Conservation (phyloP, 179 eudicot genomes). For the Kewa caespitosa region DNA sequence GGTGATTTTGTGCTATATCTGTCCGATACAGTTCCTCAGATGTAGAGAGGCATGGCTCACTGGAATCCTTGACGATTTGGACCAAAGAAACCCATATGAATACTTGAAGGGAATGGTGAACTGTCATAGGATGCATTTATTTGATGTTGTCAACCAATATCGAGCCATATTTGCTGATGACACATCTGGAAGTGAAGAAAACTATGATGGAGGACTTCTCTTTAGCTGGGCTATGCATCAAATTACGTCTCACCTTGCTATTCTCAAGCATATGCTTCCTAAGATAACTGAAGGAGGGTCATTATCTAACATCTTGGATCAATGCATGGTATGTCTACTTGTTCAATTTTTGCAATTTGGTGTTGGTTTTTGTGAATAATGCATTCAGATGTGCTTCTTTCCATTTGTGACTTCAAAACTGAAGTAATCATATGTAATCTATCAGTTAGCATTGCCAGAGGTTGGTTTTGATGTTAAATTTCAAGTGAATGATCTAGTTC, state of each 20-base stretch:
- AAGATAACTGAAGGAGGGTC: constrained; percentile 93
- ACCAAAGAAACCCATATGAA: constrained; percentile 92
- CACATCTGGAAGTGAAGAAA: constrained; percentile 97
- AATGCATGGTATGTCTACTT: constrained; percentile 74
- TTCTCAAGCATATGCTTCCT: constrained; percentile 86
- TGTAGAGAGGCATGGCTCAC: constrained; percentile 97
- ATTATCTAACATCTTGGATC: constrained; percentile 88
- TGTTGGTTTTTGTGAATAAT: constrained; percentile 7
- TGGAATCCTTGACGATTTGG: constrained; percentile 93
- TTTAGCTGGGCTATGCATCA: constrained; percentile 99
- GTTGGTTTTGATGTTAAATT: background rate
- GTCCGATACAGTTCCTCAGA: constrained; percentile 72
- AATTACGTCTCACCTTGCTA: constrained; percentile 73
- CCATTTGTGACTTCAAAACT: background rate
- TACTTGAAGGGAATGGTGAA: constrained; percentile 89
- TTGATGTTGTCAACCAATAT: constrained; percentile 97
- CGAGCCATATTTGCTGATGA: constrained; percentile 97
- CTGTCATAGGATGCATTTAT: constrained; percentile 84
- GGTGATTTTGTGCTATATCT: constrained; percentile 13
- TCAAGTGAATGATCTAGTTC: background rate
- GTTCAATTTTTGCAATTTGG: background rate
- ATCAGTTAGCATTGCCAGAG: background rate
- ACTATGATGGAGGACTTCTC: constrained; percentile 94
- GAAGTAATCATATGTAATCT: background rate
- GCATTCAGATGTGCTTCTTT: background rate